Conservation (phyloP, 345 rosid genomes). For the Syzygium jambos region DNA sequence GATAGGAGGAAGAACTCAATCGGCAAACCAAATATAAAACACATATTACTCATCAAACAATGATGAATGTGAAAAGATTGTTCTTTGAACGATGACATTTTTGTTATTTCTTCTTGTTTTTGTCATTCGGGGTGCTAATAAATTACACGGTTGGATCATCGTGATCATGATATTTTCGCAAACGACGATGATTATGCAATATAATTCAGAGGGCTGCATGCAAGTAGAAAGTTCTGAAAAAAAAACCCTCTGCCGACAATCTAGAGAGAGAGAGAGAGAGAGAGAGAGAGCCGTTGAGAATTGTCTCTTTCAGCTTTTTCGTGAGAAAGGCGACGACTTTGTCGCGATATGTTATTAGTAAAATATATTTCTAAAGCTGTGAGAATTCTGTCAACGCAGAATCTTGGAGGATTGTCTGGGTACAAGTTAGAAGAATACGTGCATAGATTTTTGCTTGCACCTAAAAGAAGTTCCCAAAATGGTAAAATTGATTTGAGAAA, state of each 20-base stretch:
- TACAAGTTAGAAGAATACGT: neutral
- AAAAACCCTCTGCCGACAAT: neutral
- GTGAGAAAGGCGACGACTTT: neutral
- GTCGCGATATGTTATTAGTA: neutral
- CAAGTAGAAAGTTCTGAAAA: neutral
- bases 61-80: neutral
- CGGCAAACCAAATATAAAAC: neutral
- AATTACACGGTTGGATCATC: neutral
- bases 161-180: neutral
- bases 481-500: neutral
- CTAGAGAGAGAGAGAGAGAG: neutral
- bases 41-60: neutral
- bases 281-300: neutral
- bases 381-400: neutral
- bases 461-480: neutral
- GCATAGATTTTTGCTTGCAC: neutral
- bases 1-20: neutral
- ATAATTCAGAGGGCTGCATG: neutral
- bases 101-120: neutral
- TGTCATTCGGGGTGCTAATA: neutral
- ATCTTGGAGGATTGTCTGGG: neutral
- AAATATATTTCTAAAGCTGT: neutral
- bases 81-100: neutral
- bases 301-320: neutral
- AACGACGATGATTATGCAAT: neutral